Percentiles rank a stretch among this genome's conserved stretches.
phyloP scores from a whole-genome alignment of 1,139 yeast species.

The Hansenula sp. region DNA sequence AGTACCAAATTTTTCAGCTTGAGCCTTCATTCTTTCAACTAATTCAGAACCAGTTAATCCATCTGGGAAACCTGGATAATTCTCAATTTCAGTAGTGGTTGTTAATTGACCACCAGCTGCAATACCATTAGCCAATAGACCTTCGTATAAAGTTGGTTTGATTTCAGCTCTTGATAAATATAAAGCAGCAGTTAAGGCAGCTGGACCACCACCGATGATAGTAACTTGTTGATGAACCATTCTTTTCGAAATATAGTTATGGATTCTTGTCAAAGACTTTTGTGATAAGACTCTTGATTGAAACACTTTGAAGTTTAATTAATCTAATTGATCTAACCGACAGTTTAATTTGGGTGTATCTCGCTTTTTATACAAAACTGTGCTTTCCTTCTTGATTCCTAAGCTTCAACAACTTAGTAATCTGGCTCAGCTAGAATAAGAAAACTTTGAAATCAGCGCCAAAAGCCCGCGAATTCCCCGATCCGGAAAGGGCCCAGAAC shows the following conservation, averaged over 20 bases:
- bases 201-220: slow-evolving; percentile 97
- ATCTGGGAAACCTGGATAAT: slow-evolving; percentile 97
- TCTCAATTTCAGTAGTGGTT: slow-evolving; percentile 95
- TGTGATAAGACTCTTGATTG: background rate
- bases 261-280: background rate
- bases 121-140: slow-evolving; percentile 94
- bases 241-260: slow-evolving; percentile 26
- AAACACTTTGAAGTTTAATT: background rate
- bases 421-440: too few relatives aligned
- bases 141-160: slow-evolving; percentile 91
- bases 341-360: background rate
- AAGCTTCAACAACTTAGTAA: too few relatives aligned
- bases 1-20: slow-evolving; percentile 84
- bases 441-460: too few relatives aligned
- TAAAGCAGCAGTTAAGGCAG: slow-evolving; percentile 98
- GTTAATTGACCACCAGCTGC: slow-evolving; percentile 99
- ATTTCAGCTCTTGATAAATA: slow-evolving; percentile 95
- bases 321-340: background rate
- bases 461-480: too few relatives aligned
- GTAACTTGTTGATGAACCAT: slow-evolving; percentile 89
- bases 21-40: slow-evolving; percentile 93
- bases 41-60: slow-evolving; percentile 86
- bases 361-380: background rate
- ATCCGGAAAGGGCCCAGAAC: too few relatives aligned
- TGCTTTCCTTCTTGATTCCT: too few relatives aligned